Conservation (phyloP, 2,329 filamentous ascomycete species). For the Microdochium nivale region DNA sequence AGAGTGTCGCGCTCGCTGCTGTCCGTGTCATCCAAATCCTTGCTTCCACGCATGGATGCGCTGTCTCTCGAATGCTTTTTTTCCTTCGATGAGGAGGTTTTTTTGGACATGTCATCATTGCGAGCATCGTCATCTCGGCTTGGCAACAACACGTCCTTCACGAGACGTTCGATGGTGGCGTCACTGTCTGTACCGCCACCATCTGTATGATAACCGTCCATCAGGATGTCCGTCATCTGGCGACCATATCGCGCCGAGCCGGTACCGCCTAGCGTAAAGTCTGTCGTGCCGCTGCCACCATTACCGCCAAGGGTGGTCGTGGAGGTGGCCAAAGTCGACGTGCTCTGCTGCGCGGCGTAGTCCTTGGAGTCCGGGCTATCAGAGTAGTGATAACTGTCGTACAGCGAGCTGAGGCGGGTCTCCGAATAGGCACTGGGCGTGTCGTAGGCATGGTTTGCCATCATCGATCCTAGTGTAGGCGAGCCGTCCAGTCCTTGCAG, state of each 20-base stretch:
- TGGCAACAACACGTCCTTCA: not conserved
- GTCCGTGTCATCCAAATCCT: not conserved
- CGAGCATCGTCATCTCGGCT: not conserved
- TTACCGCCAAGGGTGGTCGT: not conserved
- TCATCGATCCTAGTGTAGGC: slow-evolving; percentile 8
- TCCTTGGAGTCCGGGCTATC: not conserved
- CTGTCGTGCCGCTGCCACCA: not conserved
- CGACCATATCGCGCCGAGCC: not conserved
- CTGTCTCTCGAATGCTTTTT: not conserved
- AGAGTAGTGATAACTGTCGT: slow-evolving; percentile 17
- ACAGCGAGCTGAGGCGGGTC: slow-evolving; percentile 18
- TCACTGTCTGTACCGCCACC: not conserved
- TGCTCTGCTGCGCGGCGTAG: slow-evolving; percentile 2
- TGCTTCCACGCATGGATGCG: not conserved
- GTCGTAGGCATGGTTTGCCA: not conserved
- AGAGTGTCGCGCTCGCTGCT: not conserved
- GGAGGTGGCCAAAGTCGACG: slow-evolving; percentile 2
- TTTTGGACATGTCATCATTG: not conserved
- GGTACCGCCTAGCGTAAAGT: not conserved
- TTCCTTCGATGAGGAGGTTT: not conserved
- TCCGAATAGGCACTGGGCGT: slow-evolving; percentile 14
- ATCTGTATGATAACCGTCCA: not conserved
- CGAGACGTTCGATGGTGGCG: not conserved
- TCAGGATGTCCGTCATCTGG: not conserved
- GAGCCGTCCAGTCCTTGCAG: slow-evolving; percentile 6